Percentiles rank a stretch among this genome's conserved stretches.
These are phyloP conservation scores for Pseudozyma tsukubaensis DNA, from an alignment of 1,284 basidiomycete species.

Conservation along the genomic window DNA sequence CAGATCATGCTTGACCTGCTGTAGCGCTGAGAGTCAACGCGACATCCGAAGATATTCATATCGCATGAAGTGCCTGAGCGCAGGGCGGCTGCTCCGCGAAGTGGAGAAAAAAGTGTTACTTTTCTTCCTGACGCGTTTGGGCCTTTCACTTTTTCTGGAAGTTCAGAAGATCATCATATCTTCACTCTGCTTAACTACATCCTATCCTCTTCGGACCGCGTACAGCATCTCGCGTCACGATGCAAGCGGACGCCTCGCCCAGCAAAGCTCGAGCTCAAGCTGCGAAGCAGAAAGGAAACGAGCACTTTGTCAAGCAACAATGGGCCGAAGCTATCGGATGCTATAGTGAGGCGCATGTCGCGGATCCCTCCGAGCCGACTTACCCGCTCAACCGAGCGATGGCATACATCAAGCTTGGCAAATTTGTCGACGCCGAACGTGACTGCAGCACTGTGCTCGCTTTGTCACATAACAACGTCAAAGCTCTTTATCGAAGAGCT, in stretches of 20 bases:
- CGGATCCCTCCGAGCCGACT: constrained; percentile 36
- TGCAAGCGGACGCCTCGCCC: neutral
- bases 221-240: neutral
- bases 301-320: constrained; percentile 26
- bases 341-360: constrained; percentile 28
- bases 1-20: too few relatives aligned
- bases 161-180: constrained; percentile 1
- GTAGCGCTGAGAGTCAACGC: too few relatives aligned
- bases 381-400: constrained; percentile 43
- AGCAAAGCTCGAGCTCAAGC: constrained; percentile 25
- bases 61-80: too few relatives aligned
- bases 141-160: constrained; percentile 2
- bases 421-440: constrained; percentile 35
- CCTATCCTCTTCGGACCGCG: neutral
- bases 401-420: constrained; percentile 45
- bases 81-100: neutral
- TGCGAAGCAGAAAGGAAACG: constrained; percentile 32
- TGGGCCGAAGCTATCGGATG: constrained; percentile 32
- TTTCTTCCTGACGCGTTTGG: neutral
- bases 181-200: neutral
- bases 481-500: constrained; percentile 35
- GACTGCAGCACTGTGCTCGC: constrained; percentile 27
- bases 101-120: neutral
- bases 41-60: too few relatives aligned
- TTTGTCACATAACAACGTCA: constrained; percentile 35